Evolutionary conservation across 1,284 basidiomycete species (phyloP).

Genomic region (Rhizopogon parksii): DNA sequence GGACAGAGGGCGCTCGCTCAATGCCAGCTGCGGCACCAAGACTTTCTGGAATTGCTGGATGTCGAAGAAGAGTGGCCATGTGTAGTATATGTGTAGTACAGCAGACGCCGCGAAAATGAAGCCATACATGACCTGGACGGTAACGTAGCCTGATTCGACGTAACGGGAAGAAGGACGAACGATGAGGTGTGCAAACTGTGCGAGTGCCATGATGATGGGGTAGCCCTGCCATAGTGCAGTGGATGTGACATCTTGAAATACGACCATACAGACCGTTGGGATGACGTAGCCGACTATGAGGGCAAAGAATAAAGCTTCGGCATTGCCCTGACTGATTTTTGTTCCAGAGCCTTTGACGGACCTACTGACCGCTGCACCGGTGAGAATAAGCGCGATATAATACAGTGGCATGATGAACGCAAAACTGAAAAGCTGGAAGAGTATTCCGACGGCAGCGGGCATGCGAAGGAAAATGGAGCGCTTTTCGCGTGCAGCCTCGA

Average conservation of each 20-base stretch:
- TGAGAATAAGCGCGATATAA: slow-evolving; percentile 34
- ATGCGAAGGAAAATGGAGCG: slow-evolving; percentile 10
- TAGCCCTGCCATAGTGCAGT: slow-evolving; percentile 42
- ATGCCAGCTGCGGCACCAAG: slow-evolving; percentile 27
- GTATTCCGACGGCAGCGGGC: slow-evolving; percentile 12
- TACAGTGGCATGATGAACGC: slow-evolving; percentile 37
- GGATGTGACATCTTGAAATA: slow-evolving; percentile 26
- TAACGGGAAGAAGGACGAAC: slow-evolving; percentile 21
- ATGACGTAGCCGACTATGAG: slow-evolving; percentile 31
- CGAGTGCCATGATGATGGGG: slow-evolving; percentile 32
- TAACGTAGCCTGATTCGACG: slow-evolving; percentile 32
- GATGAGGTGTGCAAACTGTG: slow-evolving; percentile 14
- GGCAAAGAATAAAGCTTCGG: slow-evolving; percentile 38
- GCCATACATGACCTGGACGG: slow-evolving; percentile 31
- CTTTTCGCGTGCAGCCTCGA: slow-evolving; percentile 19
- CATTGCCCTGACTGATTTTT: slow-evolving; percentile 29
- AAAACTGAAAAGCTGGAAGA: slow-evolving; percentile 30
- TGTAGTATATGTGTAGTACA: slow-evolving; percentile 30
- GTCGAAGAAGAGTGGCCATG: slow-evolving; percentile 29
- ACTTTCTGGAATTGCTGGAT: slow-evolving; percentile 16
- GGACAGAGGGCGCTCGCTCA: slow-evolving; percentile 14
- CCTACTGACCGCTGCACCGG: slow-evolving; percentile 21
- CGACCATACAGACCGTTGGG: slow-evolving; percentile 32
- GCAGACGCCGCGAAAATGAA: slow-evolving; percentile 32
- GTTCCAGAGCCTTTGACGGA: background rate